These are phyloP conservation scores for Emydomyces testavorans DNA, from an alignment of 2,329 filamentous ascomycete species.

Conservation along the genomic window DNA sequence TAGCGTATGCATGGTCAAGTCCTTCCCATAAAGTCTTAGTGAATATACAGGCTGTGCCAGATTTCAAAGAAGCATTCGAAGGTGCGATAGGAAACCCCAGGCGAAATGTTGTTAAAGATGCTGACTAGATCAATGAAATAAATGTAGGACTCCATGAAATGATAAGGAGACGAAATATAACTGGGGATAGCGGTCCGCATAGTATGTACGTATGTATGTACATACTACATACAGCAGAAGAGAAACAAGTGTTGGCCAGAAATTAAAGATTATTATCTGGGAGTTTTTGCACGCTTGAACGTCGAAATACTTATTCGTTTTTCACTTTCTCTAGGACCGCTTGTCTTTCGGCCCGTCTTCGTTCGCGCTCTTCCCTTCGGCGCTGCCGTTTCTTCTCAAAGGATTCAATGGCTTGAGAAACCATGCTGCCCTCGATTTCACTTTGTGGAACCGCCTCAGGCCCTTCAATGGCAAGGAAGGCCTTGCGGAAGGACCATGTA, in stretches of 20 bases:
- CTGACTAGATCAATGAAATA: neutral
- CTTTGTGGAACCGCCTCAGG: conserved; percentile 40
- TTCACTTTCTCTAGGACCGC: conserved; percentile 13
- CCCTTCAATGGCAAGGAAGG: conserved; percentile 62
- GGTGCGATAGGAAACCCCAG: too few species aligned
- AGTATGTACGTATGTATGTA: too few species aligned
- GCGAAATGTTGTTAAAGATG: too few species aligned
- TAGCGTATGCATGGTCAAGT: too few species aligned
- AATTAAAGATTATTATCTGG: neutral
- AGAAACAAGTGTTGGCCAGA: neutral
- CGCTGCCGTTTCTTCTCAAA: conserved; percentile 19
- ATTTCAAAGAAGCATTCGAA: too few species aligned
- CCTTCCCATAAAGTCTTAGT: too few species aligned
- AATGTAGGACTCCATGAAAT: neutral
- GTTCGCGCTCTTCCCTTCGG: conserved; percentile 21
- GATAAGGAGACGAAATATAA: too few species aligned
- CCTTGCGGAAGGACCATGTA: conserved; percentile 79
- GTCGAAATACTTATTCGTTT: conserved; percentile 7
- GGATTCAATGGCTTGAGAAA: conserved; percentile 18
- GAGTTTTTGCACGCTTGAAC: neutral
- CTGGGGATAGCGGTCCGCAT: too few species aligned
- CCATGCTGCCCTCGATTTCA: conserved; percentile 12
- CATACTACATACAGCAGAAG: neutral
- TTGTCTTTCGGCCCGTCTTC: conserved; percentile 18
- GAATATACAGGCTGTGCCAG: too few species aligned